These are phyloP conservation scores for Penicillium herquei DNA, from an alignment of 495 filamentous ascomycete species.

Conservation along the genomic window DNA sequence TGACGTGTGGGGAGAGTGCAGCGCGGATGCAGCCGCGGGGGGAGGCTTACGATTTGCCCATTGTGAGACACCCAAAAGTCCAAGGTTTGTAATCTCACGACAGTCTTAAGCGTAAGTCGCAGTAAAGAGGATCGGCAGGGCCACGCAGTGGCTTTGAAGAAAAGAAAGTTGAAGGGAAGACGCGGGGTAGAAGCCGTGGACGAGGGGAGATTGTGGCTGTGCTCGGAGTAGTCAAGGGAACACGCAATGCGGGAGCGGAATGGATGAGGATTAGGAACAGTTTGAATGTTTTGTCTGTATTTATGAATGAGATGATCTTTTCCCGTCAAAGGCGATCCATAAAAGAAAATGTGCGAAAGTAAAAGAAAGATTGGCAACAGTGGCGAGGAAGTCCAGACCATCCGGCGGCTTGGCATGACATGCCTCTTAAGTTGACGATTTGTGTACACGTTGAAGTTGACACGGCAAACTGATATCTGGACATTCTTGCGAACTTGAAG, in stretches of 20 bases:
- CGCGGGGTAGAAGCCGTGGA: constrained; percentile 23
- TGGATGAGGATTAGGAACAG: constrained; percentile 1
- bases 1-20: too few relatives aligned
- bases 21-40: too few relatives aligned
- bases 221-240: constrained; percentile 3
- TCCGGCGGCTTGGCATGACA: constrained; percentile 11
- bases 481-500: too few relatives aligned
- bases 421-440: not conserved
- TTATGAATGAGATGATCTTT: not conserved
- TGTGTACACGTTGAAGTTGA: not conserved
- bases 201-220: constrained; percentile 25
- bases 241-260: constrained; percentile 1
- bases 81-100: not conserved
- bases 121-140: constrained; percentile 8
- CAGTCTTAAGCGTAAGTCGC: constrained; percentile 3
- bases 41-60: constrained; percentile 47
- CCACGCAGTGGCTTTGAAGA: not conserved
- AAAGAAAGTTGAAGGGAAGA: constrained; percentile 10
- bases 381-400: constrained; percentile 19
- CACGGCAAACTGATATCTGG: too few relatives aligned
- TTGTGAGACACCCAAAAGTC: constrained; percentile 22
- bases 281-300: too few relatives aligned
- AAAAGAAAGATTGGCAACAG: constrained; percentile 5
- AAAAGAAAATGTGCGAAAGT: not conserved
- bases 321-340: too few relatives aligned